phyloP scores from a whole-genome alignment of 768 basidiomycete genomes.

The Agaricus sinodeliciosus region DNA sequence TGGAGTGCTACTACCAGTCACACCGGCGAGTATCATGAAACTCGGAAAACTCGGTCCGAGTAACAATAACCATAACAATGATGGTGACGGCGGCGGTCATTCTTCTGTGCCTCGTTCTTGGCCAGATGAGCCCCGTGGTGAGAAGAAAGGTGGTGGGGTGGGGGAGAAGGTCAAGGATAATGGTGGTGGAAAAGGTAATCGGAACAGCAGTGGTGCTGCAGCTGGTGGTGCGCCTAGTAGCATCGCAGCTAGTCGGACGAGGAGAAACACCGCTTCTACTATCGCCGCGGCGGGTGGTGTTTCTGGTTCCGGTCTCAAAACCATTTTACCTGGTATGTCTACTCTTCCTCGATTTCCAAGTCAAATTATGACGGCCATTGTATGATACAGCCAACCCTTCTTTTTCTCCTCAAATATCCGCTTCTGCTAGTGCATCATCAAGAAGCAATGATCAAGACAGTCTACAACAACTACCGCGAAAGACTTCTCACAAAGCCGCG shows the following conservation, averaged over 20 bases:
- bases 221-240: constrained; percentile 12
- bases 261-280: neutral
- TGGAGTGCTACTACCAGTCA: constrained; percentile 57
- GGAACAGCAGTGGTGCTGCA: neutral
- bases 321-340: constrained; percentile 61
- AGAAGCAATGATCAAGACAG: neutral
- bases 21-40: constrained; percentile 92
- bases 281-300: constrained; percentile 15
- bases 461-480: constrained; percentile 29
- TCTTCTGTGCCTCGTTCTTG: neutral
- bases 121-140: neutral
- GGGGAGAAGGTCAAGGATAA: neutral
- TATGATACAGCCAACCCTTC: constrained; percentile 11
- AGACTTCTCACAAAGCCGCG: constrained; percentile 90
- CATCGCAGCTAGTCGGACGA: constrained; percentile 13
- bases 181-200: constrained; percentile 6
- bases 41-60: constrained; percentile 50
- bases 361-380: neutral
- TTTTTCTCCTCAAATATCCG: neutral
- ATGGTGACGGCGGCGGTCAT: neutral
- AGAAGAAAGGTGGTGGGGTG: neutral
- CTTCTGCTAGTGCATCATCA: neutral
- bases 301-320: constrained; percentile 48
- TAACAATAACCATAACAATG: neutral
- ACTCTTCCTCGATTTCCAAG: neutral